phyloP scores from a whole-genome alignment of 1,139 yeast species.

The Yamadazyma blattariae region DNA sequence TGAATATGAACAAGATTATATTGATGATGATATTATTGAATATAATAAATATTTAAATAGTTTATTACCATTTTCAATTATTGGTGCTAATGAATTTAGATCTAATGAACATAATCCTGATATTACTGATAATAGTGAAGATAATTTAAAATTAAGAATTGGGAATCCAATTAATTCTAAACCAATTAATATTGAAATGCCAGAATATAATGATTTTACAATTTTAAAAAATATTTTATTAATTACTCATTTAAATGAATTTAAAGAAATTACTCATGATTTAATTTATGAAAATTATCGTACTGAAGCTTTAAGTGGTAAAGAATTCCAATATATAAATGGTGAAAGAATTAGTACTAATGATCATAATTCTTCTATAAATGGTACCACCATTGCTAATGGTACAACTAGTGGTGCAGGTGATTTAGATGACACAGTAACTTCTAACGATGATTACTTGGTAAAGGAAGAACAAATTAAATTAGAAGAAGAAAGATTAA shows the following conservation, averaged over 20 bases:
- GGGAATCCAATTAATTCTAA: slow-evolving; percentile 33
- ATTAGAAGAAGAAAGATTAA: slow-evolving; percentile 75
- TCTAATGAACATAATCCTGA: slow-evolving; percentile 10
- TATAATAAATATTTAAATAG: slow-evolving; percentile 46
- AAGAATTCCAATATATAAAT: slow-evolving; percentile 40
- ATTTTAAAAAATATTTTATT: slow-evolving; percentile 63
- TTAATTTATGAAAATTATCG: slow-evolving; percentile 68
- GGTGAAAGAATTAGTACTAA: slow-evolving; percentile 15
- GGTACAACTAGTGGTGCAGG: slow-evolving; percentile 5
- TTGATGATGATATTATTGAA: slow-evolving; percentile 49
- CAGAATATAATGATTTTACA: slow-evolving; percentile 60
- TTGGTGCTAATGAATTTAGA: slow-evolving; percentile 45
- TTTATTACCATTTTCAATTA: slow-evolving; percentile 40
- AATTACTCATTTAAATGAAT: slow-evolving; percentile 77
- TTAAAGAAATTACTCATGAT: slow-evolving; percentile 68
- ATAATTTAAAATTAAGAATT: slow-evolving; percentile 36
- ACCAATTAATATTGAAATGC: slow-evolving; percentile 52
- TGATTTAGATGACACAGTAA: slow-evolving; percentile 4
- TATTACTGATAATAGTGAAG: slow-evolving; percentile 21
- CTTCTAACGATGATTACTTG: slow-evolving; percentile 37
- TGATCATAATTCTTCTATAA: slow-evolving; percentile 1
- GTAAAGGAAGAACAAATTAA: slow-evolving; percentile 80
- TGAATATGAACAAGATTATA: slow-evolving; percentile 46
- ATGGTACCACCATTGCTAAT: neutral
- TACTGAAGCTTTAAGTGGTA: slow-evolving; percentile 59